phyloP scores from a whole-genome alignment of 306 rosid species.

The Malus sylvestris region DNA sequence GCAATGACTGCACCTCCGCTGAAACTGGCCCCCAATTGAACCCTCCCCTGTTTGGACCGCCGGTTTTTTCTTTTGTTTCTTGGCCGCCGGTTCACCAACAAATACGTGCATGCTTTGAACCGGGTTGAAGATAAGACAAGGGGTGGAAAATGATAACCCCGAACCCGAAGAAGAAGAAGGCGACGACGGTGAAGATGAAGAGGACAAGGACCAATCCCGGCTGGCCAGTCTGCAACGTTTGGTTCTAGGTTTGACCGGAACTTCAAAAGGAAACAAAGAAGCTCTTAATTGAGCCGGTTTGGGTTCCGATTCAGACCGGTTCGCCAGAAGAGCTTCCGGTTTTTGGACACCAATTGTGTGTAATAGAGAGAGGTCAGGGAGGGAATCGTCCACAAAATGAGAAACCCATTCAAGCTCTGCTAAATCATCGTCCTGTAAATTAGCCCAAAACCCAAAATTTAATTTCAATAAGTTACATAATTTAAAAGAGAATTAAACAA shows the following conservation, averaged over 20 bases:
- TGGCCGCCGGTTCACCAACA: constrained; percentile 34
- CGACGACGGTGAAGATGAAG: constrained; percentile 40
- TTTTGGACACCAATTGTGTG: constrained; percentile 29
- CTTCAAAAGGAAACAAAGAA: constrained; percentile 27
- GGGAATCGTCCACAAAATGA: constrained; percentile 77
- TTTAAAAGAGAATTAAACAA: background rate
- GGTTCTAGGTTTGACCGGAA: constrained; percentile 54
- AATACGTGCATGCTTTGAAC: constrained; percentile 5
- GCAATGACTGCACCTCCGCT: constrained; percentile 85
- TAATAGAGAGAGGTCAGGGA: constrained; percentile 41
- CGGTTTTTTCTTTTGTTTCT: constrained; percentile 54
- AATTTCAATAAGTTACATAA: background rate
- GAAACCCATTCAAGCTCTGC: constrained; percentile 93
- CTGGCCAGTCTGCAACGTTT: constrained; percentile 27
- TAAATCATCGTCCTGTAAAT: constrained; percentile 60
- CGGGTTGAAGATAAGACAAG: constrained; percentile 21
- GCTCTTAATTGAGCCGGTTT: constrained; percentile 16
- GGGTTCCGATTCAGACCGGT: constrained; percentile 33
- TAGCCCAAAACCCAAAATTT: constrained; percentile 4
- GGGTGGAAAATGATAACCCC: constrained; percentile 9
- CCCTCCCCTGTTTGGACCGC: constrained; percentile 26
- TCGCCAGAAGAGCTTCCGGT: background rate
- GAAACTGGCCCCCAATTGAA: constrained; percentile 26
- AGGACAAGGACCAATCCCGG: constrained; percentile 19
- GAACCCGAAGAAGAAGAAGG: constrained; percentile 28